Conservation (phyloP, 1,284 basidiomycete genomes). For the Microbotryum scabiosae region DNA sequence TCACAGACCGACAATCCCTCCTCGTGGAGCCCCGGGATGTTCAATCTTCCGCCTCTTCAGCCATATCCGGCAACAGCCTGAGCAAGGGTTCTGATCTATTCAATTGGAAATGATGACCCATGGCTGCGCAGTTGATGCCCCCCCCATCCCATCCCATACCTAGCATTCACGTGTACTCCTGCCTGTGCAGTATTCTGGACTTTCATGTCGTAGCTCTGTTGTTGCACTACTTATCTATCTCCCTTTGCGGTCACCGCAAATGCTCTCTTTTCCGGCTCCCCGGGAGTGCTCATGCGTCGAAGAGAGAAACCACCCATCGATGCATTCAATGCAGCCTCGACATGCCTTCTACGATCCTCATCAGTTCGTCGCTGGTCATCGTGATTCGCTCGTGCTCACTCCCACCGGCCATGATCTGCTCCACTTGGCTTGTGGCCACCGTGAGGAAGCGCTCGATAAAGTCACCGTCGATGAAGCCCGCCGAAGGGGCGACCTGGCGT, state of each 20-base stretch:
- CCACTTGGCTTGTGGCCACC: conserved; percentile 14
- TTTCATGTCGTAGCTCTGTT: too few relatives aligned
- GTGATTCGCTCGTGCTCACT: conserved; percentile 26
- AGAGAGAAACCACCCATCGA: too few relatives aligned
- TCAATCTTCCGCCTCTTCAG: conserved; percentile 1
- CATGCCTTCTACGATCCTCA: conserved; percentile 28
- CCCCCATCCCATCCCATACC: too few relatives aligned
- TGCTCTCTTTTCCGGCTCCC: too few relatives aligned
- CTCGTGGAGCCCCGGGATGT: conserved; percentile 19
- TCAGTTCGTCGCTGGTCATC: conserved; percentile 13
- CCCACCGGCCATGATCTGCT: conserved; percentile 24
- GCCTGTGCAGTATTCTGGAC: too few relatives aligned
- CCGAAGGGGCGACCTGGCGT: conserved; percentile 41
- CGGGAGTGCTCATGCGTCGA: too few relatives aligned
- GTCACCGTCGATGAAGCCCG: conserved; percentile 82
- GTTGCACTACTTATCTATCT: too few relatives aligned
- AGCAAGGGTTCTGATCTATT: conserved; percentile 3
- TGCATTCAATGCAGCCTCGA: conserved; percentile 23
- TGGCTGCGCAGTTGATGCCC: too few relatives aligned
- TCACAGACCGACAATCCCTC: conserved; percentile 24
- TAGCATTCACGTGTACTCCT: too few relatives aligned
- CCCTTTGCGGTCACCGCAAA: too few relatives aligned
- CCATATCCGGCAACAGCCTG: conserved; percentile 1
- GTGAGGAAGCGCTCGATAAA: conserved; percentile 44
- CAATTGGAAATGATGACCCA: conserved; percentile 8